Evolutionary conservation across 805 yeast species (phyloP), one percentile per base, ranked within the genome.

Genomic region (Cyberlindnera amylophila): DNA sequence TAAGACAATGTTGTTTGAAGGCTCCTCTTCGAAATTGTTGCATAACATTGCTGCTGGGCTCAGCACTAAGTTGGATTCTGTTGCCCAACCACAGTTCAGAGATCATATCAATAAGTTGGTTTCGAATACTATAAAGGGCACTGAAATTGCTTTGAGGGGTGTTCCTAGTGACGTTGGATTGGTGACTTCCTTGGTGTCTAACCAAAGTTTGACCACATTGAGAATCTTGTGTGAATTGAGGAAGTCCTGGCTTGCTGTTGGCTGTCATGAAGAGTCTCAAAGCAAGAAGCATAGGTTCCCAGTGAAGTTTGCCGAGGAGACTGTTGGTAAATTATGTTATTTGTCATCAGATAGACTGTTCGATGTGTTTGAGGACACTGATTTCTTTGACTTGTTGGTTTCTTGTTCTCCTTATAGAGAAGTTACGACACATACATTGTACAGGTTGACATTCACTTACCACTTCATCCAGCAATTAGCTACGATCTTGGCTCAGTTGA

Each of bases 131-230:
- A 72, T 85, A 16, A 77, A 78, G 41, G 75, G 86, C 2, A 61
- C 76, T 7, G 96, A 87, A 53, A 76, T 86, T 11, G 64, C 83
- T 0, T 57, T 81, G 24, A 67, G 95, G 45, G 86, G 86, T 0
- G 40, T 56, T 3, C 23, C 49, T 1, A 38, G 53, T 17, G 49
- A 57, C n/a, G 70, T 70, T 1, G 72, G 72, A 0, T 49, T 79
- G 11, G 55, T 84, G 0, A 63, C 79, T 2, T 68, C 70, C 32
- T 88, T 82, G 43, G 50, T 87, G 3, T 74, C 87, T 0, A 74
- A 79, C 51, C 88, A 83, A 47, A 62, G 73, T 1, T 51, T 86
- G 34, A 69, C 84, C 1, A 72, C 81, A 13, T 60, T 88, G 42
- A 64, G 93, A 43, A 71, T 75, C 3, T 52, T 69, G 34, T 49